Evolutionary conservation across 2,329 filamentous ascomycete species (phyloP), one percentile per base, ranked within the genome.

Genomic region (Calonectria crousiana): DNA sequence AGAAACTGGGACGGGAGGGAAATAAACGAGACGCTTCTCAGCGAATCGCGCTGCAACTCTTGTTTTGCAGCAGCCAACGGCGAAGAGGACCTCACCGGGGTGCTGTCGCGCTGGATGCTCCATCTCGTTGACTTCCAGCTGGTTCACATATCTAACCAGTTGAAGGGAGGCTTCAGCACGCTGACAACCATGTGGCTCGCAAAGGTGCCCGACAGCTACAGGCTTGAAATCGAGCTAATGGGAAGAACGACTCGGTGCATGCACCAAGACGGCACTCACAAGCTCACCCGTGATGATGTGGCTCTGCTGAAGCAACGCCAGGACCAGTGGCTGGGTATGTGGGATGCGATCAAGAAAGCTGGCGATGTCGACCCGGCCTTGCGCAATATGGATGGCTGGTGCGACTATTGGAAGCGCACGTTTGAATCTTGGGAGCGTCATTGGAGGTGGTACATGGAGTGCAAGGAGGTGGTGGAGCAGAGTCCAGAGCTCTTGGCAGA

Each of bases 361-460:
- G 62, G 26, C 4, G 6, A 36, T 14, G 16, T 23, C 1, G 34
- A 16, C 1, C 56, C 36, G 56, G 23, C 9, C 0, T 18, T 26
- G 4, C 1, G n/a, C 14, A 16, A 58, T 32, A 6, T 75, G 36
- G 51, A 72, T 10, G 4, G 11, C 0, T 58, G 67, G 67, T 52
- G 64, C 41, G 56, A 62, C 2, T 4, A 11, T n/a, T 67, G 36
- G 70, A 23, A 30, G 4, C 6, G 38, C 13, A 4, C 4, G 4
- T 76, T 62, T 47, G 51, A 52, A 1, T n/a, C 65, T 0, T 20
- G 6, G n/a, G 72, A 75, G 34, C 47, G 23, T 14, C 65, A 73
- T 26, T 75, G 74, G 76, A 70, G 14, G 3, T 76, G 72, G 74
- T 32, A 73, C 14, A 71, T 49, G 58, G 53, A 9, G 2, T 72